Conservation (phyloP, 2,329 filamentous ascomycete genomes). For the Pseudopyricularia cyperi region DNA sequence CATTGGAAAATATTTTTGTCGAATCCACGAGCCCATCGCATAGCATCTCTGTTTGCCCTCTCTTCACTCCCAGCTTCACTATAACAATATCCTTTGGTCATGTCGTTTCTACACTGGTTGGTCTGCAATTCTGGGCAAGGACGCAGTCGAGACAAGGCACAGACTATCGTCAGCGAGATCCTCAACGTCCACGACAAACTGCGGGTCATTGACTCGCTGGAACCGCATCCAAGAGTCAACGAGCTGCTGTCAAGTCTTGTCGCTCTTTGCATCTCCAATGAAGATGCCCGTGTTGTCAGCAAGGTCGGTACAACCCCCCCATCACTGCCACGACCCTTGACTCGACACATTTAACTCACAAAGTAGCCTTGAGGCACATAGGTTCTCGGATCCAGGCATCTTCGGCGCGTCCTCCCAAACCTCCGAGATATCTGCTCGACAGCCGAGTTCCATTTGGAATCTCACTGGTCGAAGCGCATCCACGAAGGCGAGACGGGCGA, state of each 20-base stretch:
- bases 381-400: conserved; percentile 18
- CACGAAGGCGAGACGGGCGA: conserved; percentile 6
- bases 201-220: background rate
- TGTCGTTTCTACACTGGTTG: background rate
- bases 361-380: conserved; percentile 6
- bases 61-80: background rate
- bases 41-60: background rate
- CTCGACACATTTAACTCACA: background rate
- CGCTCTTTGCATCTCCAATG: background rate
- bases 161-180: background rate
- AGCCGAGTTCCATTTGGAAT: conserved; percentile 31
- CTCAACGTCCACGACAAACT: background rate
- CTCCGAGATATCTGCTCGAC: conserved; percentile 26
- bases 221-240: background rate
- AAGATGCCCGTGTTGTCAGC: background rate
- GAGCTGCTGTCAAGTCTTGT: background rate
- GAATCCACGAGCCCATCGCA: background rate
- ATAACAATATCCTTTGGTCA: background rate
- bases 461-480: conserved; percentile 26
- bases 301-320: background rate
- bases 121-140: background rate
- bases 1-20: background rate
- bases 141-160: background rate
- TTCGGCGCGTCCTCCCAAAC: conserved; percentile 19
- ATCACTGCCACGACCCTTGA: background rate